Evolutionary conservation across 2,329 filamentous ascomycete species (phyloP), one percentile per base, ranked within the genome.

Genomic region (Xylariaceae sp.): DNA sequence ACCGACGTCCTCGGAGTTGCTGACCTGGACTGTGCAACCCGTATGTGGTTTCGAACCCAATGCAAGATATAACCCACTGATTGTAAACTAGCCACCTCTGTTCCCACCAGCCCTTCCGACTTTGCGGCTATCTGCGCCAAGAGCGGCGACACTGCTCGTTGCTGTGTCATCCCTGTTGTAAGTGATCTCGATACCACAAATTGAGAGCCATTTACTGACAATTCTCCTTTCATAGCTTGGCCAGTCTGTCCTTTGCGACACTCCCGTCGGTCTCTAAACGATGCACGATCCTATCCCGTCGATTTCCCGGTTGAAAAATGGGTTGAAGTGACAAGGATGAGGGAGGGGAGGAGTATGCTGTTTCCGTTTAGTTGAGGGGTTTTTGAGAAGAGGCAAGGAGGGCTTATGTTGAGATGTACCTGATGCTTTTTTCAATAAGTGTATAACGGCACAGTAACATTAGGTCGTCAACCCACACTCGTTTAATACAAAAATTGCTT

Each of bases 1-100:
- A 80, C 79, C 23, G 76, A 83, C 50, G 71, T 83, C 32, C 72
- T 83, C 33, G 59, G 58, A 22, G 46, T 62, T n/a, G 58, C 57
- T 21, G 60, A 62, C 40, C 56, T 63, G 21, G 54, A 84, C 68
- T 85, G 81, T 62, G 64, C 57, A 16, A 60, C 66, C 47, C 77
- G 60, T 62, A 55, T 51, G 60, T 40, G 11, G 37, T 25, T 12
- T 19, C 10, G 21, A 11, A 20, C 2, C 19, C n/a, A n/a, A 17
- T 7, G 7, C 22, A 27, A 39, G 12, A 7, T 8, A 34, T 37
- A 2, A 3, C 33, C 45, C 22, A 45, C 46, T 47, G 21, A 43
- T 20, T 8, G 37, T 36, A 1, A 35, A 48, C 14, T 17, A 62
- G 60, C 78, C 17, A 7, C 60, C 7, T 22, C 44, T 1, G 55